Evolutionary conservation across 768 basidiomycete species (phyloP).

Genomic region (Mycena metata): DNA sequence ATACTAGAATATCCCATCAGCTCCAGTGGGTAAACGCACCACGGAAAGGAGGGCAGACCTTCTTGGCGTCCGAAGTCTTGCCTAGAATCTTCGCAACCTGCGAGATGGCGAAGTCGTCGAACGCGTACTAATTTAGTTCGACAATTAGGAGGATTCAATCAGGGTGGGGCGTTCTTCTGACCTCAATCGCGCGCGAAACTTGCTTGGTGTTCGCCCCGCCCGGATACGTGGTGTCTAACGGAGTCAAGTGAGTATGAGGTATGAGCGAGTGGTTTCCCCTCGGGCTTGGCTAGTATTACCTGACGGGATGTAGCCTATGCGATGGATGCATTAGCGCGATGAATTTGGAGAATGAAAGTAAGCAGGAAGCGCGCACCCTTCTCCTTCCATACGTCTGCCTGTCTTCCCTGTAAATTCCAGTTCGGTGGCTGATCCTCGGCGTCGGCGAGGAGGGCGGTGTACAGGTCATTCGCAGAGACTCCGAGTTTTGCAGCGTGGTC

Average conservation of each 20-base stretch:
- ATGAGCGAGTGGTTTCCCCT: neutral
- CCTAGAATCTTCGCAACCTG: constrained; percentile 72
- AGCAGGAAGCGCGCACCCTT: constrained; percentile 50
- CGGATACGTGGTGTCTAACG: constrained; percentile 55
- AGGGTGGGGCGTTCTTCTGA: constrained; percentile 12
- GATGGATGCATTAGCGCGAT: neutral
- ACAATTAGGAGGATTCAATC: constrained; percentile 18
- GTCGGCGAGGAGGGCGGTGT: constrained; percentile 69
- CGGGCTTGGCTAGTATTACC: constrained; percentile 22
- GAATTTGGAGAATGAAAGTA: too few relatives aligned
- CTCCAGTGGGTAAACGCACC: neutral
- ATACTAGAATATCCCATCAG: constrained; percentile 54
- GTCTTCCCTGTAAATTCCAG: constrained; percentile 75
- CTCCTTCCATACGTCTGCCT: constrained; percentile 69
- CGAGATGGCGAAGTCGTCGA: constrained; percentile 74
- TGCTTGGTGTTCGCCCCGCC: constrained; percentile 73
- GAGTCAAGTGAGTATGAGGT: neutral
- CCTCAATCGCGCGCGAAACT: constrained; percentile 73
- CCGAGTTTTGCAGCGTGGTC: constrained; percentile 61
- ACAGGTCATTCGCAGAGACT: constrained; percentile 64
- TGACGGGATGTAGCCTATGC: constrained; percentile 42
- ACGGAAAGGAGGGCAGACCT: constrained; percentile 52
- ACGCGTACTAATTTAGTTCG: constrained; percentile 61
- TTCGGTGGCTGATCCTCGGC: constrained; percentile 70
- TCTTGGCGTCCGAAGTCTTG: constrained; percentile 61